These are phyloP conservation scores for Penicillium odoratum DNA, from an alignment of 495 filamentous ascomycete genomes.

Conservation along the genomic window DNA sequence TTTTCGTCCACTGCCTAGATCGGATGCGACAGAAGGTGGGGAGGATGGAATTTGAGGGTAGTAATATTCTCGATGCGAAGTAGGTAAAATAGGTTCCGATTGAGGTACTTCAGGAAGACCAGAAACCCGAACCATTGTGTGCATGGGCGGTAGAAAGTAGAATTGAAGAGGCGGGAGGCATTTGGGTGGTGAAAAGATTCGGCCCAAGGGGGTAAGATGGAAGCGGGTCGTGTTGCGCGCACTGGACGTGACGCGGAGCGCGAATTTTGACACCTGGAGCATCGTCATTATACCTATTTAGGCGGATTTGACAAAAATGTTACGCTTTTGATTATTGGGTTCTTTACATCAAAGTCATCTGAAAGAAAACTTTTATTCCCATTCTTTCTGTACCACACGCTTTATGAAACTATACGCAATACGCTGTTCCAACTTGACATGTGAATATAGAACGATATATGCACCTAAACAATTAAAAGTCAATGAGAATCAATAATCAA, in stretches of 20 bases:
- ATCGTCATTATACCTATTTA: neutral
- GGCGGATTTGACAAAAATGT: neutral
- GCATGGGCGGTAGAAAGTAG: slow-evolving; percentile 18
- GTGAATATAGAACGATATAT: too few relatives aligned
- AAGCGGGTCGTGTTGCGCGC: slow-evolving; percentile 27
- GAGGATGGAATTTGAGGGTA: slow-evolving; percentile 35
- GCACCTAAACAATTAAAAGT: too few relatives aligned
- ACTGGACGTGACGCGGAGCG: slow-evolving; percentile 27
- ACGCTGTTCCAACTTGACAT: too few relatives aligned
- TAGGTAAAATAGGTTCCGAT: slow-evolving; percentile 44
- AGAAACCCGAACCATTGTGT: slow-evolving; percentile 38
- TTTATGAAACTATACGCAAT: too few relatives aligned
- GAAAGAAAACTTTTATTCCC: neutral
- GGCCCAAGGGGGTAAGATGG: slow-evolving; percentile 29
- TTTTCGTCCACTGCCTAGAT: slow-evolving; percentile 42
- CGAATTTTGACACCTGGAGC: slow-evolving; percentile 7
- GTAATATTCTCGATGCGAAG: slow-evolving; percentile 33
- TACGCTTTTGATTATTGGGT: neutral
- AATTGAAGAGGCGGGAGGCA: slow-evolving; percentile 14
- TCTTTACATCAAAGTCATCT: neutral
- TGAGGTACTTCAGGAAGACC: slow-evolving; percentile 41
- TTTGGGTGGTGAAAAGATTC: slow-evolving; percentile 21
- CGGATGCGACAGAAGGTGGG: slow-evolving; percentile 48
- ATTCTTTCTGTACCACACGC: neutral
- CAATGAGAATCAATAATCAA: too few relatives aligned